phyloP scores from a whole-genome alignment of 495 filamentous ascomycete species.

The Cercophora scortea region DNA sequence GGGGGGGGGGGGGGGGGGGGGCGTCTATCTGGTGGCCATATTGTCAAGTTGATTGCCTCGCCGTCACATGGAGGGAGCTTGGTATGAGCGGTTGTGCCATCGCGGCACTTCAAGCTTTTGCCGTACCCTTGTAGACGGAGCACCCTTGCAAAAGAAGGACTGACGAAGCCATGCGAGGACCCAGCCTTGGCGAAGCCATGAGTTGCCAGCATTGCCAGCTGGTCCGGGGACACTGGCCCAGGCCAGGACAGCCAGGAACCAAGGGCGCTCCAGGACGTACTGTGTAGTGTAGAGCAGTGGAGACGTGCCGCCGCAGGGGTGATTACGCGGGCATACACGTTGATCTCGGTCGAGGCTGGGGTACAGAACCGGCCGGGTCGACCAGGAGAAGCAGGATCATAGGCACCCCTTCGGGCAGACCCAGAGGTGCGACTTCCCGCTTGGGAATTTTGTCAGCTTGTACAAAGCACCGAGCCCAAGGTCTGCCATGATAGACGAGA shows the following conservation, averaged over 20 bases:
- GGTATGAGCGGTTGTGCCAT: slow-evolving; percentile 11
- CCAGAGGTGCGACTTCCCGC: slow-evolving; percentile 13
- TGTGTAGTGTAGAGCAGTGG: neutral
- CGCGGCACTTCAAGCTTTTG: slow-evolving; percentile 20
- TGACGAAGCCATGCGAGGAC: slow-evolving; percentile 17
- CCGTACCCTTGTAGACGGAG: neutral
- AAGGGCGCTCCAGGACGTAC: neutral
- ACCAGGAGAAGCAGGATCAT: neutral
- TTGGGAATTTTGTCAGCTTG: slow-evolving; percentile 24
- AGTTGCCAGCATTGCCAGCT: neutral
- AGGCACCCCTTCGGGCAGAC: slow-evolving; percentile 15
- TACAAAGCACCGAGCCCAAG: slow-evolving; percentile 19
- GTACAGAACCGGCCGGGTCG: slow-evolving; percentile 5
- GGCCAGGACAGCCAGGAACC: too few species aligned
- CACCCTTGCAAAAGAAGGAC: neutral
- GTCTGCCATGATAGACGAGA: slow-evolving; percentile 5
- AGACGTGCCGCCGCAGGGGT: slow-evolving; percentile 7
- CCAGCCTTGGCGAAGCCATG: slow-evolving; percentile 4
- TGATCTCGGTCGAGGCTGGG: slow-evolving; percentile 1
- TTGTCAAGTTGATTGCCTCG: slow-evolving; percentile 21
- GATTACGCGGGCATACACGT: slow-evolving; percentile 5
- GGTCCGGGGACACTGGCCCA: neutral
- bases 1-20: neutral
- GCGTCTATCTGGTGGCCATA: too few species aligned
- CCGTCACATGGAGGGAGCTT: slow-evolving; percentile 23